Conservation (phyloP, 208 protist genomes). For the Trichomonas vaginalis region DNA sequence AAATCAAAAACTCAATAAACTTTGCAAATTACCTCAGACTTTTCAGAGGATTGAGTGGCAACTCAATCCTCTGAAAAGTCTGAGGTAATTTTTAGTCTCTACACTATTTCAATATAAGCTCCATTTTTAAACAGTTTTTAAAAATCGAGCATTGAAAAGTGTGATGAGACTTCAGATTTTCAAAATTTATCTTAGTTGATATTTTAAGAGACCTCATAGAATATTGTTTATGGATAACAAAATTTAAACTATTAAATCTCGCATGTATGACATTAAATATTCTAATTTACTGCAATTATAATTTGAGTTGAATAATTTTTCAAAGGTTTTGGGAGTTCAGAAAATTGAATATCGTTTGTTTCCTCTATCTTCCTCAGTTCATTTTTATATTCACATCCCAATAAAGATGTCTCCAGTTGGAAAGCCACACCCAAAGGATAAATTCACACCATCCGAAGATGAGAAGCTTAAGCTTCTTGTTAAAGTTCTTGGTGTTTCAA, state of each 20-base stretch:
- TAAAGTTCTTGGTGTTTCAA: not conserved
- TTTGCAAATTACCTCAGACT: too few relatives aligned
- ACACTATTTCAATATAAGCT: too few relatives aligned
- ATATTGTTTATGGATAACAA: not conserved
- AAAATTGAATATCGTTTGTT: not conserved
- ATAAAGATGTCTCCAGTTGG: not conserved
- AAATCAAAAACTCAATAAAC: too few relatives aligned
- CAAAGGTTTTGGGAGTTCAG: too few relatives aligned
- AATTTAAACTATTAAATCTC: not conserved
- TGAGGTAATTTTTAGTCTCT: too few relatives aligned
- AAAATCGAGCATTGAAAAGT: too few relatives aligned
- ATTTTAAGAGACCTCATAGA: not conserved
- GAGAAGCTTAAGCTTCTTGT: not conserved
- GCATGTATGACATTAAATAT: not conserved
- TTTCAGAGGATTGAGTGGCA: too few relatives aligned
- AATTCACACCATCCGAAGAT: not conserved
- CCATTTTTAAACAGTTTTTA: too few relatives aligned
- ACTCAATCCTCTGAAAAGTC: too few relatives aligned
- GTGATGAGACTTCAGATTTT: too few relatives aligned
- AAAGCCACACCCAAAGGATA: not conserved
- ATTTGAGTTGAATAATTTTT: not conserved
- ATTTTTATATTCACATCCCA: too few relatives aligned
- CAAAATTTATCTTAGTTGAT: too few relatives aligned
- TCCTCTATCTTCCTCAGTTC: not conserved
- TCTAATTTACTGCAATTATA: not conserved